Evolutionary conservation across 352 stramenopile genomes (phyloP).

Genomic region (Globisporangium cederbergense): DNA sequence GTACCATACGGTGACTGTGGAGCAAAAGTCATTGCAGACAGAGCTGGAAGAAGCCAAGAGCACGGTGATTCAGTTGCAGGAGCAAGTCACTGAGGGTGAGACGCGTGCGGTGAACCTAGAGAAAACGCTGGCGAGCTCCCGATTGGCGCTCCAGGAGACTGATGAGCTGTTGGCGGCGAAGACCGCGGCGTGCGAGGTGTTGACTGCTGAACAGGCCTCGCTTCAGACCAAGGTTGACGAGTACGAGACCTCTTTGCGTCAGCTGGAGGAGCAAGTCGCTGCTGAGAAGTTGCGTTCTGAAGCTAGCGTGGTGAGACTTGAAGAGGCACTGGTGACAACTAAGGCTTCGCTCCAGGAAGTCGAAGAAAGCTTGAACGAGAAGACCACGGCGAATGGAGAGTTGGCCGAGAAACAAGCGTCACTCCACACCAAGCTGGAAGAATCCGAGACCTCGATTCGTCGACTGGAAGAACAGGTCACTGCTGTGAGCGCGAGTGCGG

Average conservation of each 20-base stretch:
- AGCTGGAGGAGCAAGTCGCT: conserved; percentile 13
- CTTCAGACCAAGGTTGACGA: conserved; percentile 4
- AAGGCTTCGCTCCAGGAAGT: background rate
- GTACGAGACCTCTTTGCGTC: background rate
- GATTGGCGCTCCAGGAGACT: background rate
- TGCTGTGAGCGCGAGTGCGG: background rate
- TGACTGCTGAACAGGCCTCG: background rate
- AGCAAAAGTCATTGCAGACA: background rate
- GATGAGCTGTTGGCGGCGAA: background rate
- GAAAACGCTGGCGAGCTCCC: background rate
- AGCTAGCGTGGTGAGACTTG: background rate
- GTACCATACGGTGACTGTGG: background rate
- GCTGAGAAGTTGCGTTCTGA: background rate
- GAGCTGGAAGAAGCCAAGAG: background rate
- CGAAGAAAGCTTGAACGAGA: background rate
- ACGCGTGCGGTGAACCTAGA: conserved; percentile 1
- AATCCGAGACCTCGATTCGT: background rate
- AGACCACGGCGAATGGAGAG: background rate
- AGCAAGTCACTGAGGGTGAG: background rate
- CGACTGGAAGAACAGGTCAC: conserved; percentile 7
- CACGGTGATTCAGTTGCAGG: background rate
- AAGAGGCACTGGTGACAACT: background rate
- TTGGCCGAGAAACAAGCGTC: background rate
- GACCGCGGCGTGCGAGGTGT: background rate
- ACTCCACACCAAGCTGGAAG: background rate